Base-by-base conservation (phyloP, 2,329 filamentous ascomycete species). In the Trichoderma breve region DNA sequence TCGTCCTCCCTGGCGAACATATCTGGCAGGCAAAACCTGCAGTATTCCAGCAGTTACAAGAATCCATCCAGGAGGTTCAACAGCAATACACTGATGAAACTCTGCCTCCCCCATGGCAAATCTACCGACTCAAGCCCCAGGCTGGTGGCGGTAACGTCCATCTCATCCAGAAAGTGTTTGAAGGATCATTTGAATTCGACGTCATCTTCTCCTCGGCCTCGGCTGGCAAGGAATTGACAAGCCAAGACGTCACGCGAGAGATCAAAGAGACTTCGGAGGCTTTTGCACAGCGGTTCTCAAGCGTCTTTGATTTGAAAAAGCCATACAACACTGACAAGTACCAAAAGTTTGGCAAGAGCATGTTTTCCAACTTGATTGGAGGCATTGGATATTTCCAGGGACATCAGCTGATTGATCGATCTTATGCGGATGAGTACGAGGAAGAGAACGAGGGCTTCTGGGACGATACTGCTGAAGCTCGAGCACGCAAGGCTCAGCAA, bases 331-430 rank as follows among this genome's bases (percentile, higher is more conserved):
- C 88, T 4, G 86, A 89, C 3, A 90, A 93, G 77, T 96, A 97
- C 79, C 86, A 89, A 62, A 87, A 86, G 71, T 98, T 98, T 80
- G 93, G 91, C 74, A 93, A 93, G 80, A 95, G 92, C 74, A 92
- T 99, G 86, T 93, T 99, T 76, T 98, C 95, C 2, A 99, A 98
- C 80, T 85, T 99, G 39, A 87, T 97, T 43, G 96, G 96, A 71
- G 96, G 96, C 61, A 93, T 98, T 76, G 96, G 96, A 9, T 98
- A 97, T 83, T 99, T 99, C 84, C 89, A 97, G 78, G 96, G 96
- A 53, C 88, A 96, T 72, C 92, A 94, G 39, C 83, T 98, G 26
- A 93, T 97, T 67, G 96, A 99, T 79, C 91, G 94, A 47, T 97
- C 95, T 0, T 93, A 95, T 78, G 93, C 94, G n/a, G 85, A 91